Evolutionary conservation across 1,139 yeast genomes (phyloP).

Genomic region (Scheffersomyces titani): DNA sequence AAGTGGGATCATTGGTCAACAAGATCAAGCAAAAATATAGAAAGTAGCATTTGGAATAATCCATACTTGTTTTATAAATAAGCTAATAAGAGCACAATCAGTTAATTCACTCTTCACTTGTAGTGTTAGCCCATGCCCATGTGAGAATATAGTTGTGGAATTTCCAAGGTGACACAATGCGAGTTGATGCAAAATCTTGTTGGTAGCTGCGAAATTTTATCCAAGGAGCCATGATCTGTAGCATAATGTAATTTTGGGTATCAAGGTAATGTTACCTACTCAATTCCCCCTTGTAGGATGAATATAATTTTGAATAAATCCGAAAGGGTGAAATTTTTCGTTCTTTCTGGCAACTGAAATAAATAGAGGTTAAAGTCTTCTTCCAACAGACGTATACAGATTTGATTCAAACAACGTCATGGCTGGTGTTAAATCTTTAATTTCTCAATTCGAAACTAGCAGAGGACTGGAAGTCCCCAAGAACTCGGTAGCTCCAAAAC

Average conservation of each 20-base stretch:
- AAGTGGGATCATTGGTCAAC: conserved; percentile 24
- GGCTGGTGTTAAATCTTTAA: conserved; percentile 7
- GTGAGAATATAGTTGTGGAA: neutral
- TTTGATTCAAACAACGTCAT: conserved; percentile 1
- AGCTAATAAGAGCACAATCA: neutral
- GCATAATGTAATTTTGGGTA: neutral
- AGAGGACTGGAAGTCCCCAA: conserved; percentile 2
- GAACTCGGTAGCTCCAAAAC: neutral
- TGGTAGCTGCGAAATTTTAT: neutral
- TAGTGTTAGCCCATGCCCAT: neutral
- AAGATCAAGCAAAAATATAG: conserved; percentile 22
- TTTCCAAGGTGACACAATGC: neutral
- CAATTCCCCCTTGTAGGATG: neutral
- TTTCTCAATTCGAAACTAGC: conserved; percentile 7
- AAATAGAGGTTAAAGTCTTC: neutral
- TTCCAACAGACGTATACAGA: neutral
- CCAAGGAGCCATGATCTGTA: neutral
- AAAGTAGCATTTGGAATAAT: neutral
- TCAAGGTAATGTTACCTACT: neutral
- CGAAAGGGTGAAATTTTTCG: neutral
- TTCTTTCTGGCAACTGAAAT: neutral
- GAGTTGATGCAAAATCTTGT: neutral
- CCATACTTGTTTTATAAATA: neutral
- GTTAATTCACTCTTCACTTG: neutral
- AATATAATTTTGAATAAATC: neutral